Evolutionary conservation across 2,329 filamentous ascomycete species (phyloP).

Genomic region (Westerdykella aurantiaca): DNA sequence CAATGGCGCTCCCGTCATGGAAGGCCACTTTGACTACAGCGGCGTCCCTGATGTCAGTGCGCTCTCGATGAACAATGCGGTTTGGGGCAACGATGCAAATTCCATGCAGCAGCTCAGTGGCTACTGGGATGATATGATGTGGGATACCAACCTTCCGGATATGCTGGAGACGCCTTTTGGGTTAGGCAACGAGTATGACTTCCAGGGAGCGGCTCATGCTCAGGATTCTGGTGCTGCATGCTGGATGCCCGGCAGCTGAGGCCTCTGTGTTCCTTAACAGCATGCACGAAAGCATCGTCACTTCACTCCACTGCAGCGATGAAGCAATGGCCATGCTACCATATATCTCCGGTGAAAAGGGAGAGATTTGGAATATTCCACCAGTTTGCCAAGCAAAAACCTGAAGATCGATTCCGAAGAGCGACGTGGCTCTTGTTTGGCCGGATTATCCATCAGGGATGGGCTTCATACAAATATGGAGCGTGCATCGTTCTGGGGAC

Average conservation of each 20-base stretch:
- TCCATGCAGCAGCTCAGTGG: conserved; percentile 26
- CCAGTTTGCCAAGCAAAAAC: too few species aligned
- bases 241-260: conserved; percentile 35
- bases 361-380: too few species aligned
- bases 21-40: conserved; percentile 23
- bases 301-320: too few species aligned
- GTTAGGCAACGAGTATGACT: conserved; percentile 31
- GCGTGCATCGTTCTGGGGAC: too few species aligned
- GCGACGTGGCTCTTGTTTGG: too few species aligned
- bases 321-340: too few species aligned
- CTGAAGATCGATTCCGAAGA: too few species aligned
- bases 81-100: conserved; percentile 22
- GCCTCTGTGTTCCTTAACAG: neutral
- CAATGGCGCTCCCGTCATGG: conserved; percentile 3
- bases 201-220: conserved; percentile 18
- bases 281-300: too few species aligned
- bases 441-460: too few species aligned
- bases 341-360: too few species aligned
- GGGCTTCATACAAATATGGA: too few species aligned
- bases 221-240: conserved; percentile 30
- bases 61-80: conserved; percentile 20
- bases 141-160: conserved; percentile 37
- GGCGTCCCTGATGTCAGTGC: conserved; percentile 19
- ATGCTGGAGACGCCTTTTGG: conserved; percentile 34
- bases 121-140: conserved; percentile 41